These are phyloP conservation scores for Colletotrichum shisoi DNA, from an alignment of 2,329 filamentous ascomycete species.

Conservation along the genomic window DNA sequence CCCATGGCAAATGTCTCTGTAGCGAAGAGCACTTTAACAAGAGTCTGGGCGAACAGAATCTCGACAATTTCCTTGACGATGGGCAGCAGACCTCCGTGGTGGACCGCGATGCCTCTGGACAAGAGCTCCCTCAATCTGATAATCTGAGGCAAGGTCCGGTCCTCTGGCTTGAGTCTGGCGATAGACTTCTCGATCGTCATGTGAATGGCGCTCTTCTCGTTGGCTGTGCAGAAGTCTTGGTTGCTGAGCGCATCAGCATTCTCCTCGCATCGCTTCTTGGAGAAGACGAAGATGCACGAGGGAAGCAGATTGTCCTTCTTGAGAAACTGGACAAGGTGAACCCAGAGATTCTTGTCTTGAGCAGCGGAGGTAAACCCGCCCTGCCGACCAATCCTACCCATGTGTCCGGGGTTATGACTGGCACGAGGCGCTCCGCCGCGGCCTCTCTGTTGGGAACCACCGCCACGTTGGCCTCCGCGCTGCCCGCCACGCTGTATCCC, in stretches of 20 bases:
- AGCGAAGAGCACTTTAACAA: slow-evolving; percentile 96
- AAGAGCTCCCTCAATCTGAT: slow-evolving; percentile 85
- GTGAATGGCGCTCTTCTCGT: slow-evolving; percentile 95
- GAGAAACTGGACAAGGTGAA: slow-evolving; percentile 90
- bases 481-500: slow-evolving; percentile 54
- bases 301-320: slow-evolving; percentile 87
- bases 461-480: slow-evolving; percentile 60
- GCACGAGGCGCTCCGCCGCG: slow-evolving; percentile 66
- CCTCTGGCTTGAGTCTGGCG: slow-evolving; percentile 87
- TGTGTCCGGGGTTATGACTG: slow-evolving; percentile 77
- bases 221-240: slow-evolving; percentile 90
- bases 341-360: slow-evolving; percentile 96
- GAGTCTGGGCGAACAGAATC: slow-evolving; percentile 90
- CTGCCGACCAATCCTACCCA: slow-evolving; percentile 84
- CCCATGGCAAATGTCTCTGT: slow-evolving; percentile 99
- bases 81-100: slow-evolving; percentile 91
- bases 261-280: slow-evolving; percentile 95
- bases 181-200: slow-evolving; percentile 98
- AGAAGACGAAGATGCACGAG: slow-evolving; percentile 97
- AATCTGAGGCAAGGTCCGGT: slow-evolving; percentile 90
- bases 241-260: slow-evolving; percentile 96
- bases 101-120: slow-evolving; percentile 88
- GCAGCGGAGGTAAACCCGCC: slow-evolving; percentile 88
- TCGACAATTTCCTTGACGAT: slow-evolving; percentile 99
- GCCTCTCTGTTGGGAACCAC: slow-evolving; percentile 62